phyloP scores from a whole-genome alignment of 108 stramenopile species.

The Cyclostephanos tholiformis region DNA sequence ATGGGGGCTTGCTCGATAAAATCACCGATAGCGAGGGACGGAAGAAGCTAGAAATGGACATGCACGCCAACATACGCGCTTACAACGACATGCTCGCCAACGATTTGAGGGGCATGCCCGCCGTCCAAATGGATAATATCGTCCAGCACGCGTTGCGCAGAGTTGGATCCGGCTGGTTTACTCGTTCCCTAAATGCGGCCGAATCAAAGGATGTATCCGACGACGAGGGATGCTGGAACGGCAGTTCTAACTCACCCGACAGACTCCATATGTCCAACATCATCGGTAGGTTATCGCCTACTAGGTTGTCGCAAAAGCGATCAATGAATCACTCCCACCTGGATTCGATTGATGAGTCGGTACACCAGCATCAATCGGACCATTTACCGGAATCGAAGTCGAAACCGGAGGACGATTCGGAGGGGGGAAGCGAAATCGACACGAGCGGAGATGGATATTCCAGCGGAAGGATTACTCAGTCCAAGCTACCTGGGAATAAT shows the following conservation, averaged over 20 bases:
- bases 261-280: background rate
- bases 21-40: conserved; percentile 41
- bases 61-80: conserved; percentile 52
- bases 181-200: background rate
- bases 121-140: conserved; percentile 17
- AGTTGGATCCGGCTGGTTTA: too few relatives aligned
- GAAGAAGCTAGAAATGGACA: conserved; percentile 53
- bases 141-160: conserved; percentile 17
- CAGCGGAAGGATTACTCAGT: background rate
- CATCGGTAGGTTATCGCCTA: background rate
- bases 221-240: conserved; percentile 14
- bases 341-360: background rate
- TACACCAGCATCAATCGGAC: background rate
- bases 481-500: background rate
- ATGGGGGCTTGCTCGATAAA: conserved; percentile 33
- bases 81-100: conserved; percentile 61
- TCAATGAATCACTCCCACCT: background rate
- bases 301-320: background rate
- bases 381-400: background rate
- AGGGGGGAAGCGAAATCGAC: background rate
- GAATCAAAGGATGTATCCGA: background rate
- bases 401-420: background rate
- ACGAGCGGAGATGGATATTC: background rate
- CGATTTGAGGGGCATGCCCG: conserved; percentile 53
- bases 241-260: background rate